These are phyloP conservation scores for Tricholoma sp. DNA, from an alignment of 768 basidiomycete genomes.

Conservation along the genomic window DNA sequence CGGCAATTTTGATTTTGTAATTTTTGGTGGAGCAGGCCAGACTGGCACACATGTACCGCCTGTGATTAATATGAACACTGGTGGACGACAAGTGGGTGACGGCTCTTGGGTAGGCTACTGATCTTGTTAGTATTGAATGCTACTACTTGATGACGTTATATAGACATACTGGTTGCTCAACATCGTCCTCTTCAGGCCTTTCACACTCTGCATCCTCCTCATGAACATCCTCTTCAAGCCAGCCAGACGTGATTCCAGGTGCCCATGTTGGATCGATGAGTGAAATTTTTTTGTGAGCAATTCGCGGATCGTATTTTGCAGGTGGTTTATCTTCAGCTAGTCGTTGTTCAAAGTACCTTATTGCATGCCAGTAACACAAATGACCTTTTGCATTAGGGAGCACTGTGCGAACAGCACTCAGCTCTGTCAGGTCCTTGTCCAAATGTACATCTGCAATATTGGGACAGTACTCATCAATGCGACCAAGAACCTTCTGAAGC, in stretches of 20 bases:
- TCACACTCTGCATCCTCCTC: conserved; percentile 8
- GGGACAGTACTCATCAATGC: no score
- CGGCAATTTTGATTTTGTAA: background rate
- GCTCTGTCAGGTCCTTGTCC: no score
- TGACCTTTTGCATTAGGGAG: conserved; percentile 23
- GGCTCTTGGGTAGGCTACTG: background rate
- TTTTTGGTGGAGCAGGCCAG: no score
- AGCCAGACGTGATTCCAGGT: conserved; percentile 12
- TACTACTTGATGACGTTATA: no score
- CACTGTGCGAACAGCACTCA: no score
- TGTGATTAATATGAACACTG: background rate
- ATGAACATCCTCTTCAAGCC: conserved; percentile 12
- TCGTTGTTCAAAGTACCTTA: no score
- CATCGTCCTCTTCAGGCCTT: no score
- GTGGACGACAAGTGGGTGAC: conserved; percentile 12
- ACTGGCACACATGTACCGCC: conserved; percentile 8
- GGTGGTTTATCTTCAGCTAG: no score
- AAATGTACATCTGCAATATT: no score
- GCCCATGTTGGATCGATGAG: conserved; percentile 22
- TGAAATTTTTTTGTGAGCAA: conserved; percentile 13
- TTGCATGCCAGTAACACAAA: no score
- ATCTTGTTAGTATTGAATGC: no score
- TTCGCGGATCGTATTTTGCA: conserved; percentile 13
- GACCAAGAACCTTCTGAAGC: no score
- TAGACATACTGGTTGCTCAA: background rate